Percentiles rank a stretch among this genome's conserved stretches.
Conservation (phyloP, 1,139 yeast species). For the Scheffersomyces cryptocercus region DNA sequence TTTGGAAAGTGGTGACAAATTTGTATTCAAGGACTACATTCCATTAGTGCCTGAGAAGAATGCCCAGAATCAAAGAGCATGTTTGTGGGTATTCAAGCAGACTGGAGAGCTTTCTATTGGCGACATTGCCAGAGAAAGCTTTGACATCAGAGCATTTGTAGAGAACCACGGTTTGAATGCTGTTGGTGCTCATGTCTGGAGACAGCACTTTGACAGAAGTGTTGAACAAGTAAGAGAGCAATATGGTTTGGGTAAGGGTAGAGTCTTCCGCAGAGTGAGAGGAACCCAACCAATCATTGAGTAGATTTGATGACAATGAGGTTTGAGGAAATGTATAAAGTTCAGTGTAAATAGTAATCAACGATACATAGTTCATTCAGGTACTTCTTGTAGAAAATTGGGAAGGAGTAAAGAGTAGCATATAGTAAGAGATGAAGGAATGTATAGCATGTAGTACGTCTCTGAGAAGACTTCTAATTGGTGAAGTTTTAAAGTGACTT, state of each 20-base stretch:
- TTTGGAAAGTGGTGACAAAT: slow-evolving; percentile 36
- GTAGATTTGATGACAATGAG: too few species aligned
- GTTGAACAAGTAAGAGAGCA: slow-evolving; percentile 64
- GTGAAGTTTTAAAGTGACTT: too few species aligned
- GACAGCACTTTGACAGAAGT: slow-evolving; percentile 80
- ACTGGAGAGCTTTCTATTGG: slow-evolving; percentile 16
- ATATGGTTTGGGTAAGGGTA: slow-evolving; percentile 74
- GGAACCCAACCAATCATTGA: slow-evolving; percentile 25
- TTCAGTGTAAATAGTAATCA: slow-evolving; percentile 7
- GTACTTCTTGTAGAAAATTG: too few species aligned
- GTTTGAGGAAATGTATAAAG: not conserved
- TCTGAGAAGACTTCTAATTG: too few species aligned
- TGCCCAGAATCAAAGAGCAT: slow-evolving; percentile 76
- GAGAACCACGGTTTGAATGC: slow-evolving; percentile 57
- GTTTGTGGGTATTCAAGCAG: slow-evolving; percentile 92
- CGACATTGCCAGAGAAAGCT: slow-evolving; percentile 25
- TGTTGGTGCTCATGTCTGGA: slow-evolving; percentile 92
- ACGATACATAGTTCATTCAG: too few species aligned
- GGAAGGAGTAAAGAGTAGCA: too few species aligned
- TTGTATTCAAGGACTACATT: slow-evolving; percentile 58
- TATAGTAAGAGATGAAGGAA: too few species aligned
- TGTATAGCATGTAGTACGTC: too few species aligned
- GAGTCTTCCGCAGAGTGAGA: slow-evolving; percentile 64
- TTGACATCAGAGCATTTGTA: slow-evolving; percentile 74
- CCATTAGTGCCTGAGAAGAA: slow-evolving; percentile 94